A percentile compares a stretch with the other conserved stretches of the same genome.
These are phyloP conservation scores for Trichoderma koningiopsis DNA, from an alignment of 2,329 filamentous ascomycete species.

Conservation along the genomic window DNA sequence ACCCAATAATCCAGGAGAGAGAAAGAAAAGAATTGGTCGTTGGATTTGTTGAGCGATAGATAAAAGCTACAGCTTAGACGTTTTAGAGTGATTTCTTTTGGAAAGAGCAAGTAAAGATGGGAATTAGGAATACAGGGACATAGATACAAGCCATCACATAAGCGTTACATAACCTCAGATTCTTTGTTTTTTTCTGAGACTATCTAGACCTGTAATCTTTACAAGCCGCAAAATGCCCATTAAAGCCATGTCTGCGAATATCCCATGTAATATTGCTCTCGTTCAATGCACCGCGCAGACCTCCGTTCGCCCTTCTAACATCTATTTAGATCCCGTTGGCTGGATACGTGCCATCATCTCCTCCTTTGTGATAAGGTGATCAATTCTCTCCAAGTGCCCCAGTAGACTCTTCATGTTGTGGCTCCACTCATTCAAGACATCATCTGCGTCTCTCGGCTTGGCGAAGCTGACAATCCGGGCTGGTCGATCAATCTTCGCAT, in stretches of 20 bases:
- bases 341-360: conserved; percentile 99
- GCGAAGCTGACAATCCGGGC: conserved; percentile 92
- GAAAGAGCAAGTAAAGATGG: conserved; percentile 30
- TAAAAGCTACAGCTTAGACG: not conserved
- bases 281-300: conserved; percentile 9
- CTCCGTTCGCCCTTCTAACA: conserved; percentile 12
- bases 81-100: conserved; percentile 20
- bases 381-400: conserved; percentile 83
- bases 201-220: conserved; percentile 42
- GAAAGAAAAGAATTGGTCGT: not conserved
- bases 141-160: conserved; percentile 30
- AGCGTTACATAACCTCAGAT: conserved; percentile 38
- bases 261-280: conserved; percentile 4
- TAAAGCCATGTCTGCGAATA: conserved; percentile 21
- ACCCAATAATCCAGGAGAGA: not conserved
- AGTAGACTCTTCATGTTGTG: conserved; percentile 95
- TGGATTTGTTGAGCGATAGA: conserved; percentile 32
- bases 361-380: conserved; percentile 98
- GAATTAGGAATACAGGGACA: conserved; percentile 32
- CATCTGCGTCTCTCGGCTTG: conserved; percentile 91
- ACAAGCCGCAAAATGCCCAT: conserved; percentile 32
- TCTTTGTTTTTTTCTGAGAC: conserved; percentile 29
- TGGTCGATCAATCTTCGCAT: conserved; percentile 94
- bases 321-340: conserved; percentile 53
- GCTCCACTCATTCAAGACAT: conserved; percentile 98